phyloP scores from a whole-genome alignment of 2,329 filamentous ascomycete genomes.

The Aureobasidium namibiae region DNA sequence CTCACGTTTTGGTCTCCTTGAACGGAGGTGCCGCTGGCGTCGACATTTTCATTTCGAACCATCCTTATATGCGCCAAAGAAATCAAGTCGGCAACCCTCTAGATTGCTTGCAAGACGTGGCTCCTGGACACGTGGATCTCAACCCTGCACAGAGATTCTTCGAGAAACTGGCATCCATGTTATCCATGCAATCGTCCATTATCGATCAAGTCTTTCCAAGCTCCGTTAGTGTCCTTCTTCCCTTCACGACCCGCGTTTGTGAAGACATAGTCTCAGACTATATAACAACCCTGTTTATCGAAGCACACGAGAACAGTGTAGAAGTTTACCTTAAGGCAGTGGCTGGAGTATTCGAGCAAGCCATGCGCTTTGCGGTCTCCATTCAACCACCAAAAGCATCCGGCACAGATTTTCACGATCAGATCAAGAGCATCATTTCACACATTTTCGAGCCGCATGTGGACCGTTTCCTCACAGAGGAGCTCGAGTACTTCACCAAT shows the following conservation, averaged over 20 bases:
- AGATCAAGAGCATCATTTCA: slow-evolving; percentile 59
- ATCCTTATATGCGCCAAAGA: slow-evolving; percentile 70
- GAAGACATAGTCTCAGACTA: slow-evolving; percentile 82
- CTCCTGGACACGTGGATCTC: slow-evolving; percentile 61
- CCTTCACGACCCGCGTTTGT: slow-evolving; percentile 71
- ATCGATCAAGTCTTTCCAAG: slow-evolving; percentile 78
- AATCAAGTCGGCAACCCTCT: slow-evolving; percentile 64
- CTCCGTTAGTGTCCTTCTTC: slow-evolving; percentile 61
- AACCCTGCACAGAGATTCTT: slow-evolving; percentile 79
- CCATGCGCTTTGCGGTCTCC: slow-evolving; percentile 65
- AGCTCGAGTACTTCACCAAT: slow-evolving; percentile 75
- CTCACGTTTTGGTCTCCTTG: slow-evolving; percentile 71
- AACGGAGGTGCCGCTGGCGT: slow-evolving; percentile 73
- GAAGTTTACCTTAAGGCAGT: slow-evolving; percentile 77
- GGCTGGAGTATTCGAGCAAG: slow-evolving; percentile 81
- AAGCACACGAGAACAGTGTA: slow-evolving; percentile 68
- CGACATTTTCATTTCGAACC: slow-evolving; percentile 77
- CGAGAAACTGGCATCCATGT: slow-evolving; percentile 59
- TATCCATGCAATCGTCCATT: slow-evolving; percentile 73
- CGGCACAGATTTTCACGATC: slow-evolving; percentile 52
- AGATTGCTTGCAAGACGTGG: slow-evolving; percentile 68
- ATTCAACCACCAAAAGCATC: slow-evolving; percentile 60
- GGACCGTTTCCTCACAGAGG: slow-evolving; percentile 87
- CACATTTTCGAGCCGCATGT: slow-evolving; percentile 83
- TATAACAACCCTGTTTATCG: slow-evolving; percentile 75